phyloP scores from a whole-genome alignment of 2,329 filamentous ascomycete genomes.

The Sphaceloma murrayae region DNA sequence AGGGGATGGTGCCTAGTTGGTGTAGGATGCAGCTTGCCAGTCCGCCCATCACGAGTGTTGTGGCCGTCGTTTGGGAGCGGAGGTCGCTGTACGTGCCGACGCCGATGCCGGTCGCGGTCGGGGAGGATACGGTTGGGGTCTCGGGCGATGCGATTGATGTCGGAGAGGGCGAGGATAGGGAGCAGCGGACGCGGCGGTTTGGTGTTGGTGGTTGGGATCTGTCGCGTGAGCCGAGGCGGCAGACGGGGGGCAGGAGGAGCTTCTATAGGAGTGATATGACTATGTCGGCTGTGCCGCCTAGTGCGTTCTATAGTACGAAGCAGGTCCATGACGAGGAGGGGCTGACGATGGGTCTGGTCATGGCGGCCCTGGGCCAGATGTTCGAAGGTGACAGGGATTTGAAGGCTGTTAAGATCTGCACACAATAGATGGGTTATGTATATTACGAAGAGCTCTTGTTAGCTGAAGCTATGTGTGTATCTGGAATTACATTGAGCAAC shows the following conservation, averaged over 20 bases:
- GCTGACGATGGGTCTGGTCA: slow-evolving; percentile 12
- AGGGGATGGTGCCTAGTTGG: slow-evolving; percentile 30
- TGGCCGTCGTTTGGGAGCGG: slow-evolving; percentile 8
- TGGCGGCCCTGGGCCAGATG: slow-evolving; percentile 20
- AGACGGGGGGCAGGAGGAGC: not conserved
- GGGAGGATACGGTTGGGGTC: too few species aligned
- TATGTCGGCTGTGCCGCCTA: slow-evolving; percentile 21
- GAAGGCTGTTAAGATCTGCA: slow-evolving; percentile 13
- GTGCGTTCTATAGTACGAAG: slow-evolving; percentile 10
- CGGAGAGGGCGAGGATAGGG: not conserved
- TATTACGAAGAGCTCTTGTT: too few species aligned
- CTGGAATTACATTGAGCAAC: too few species aligned
- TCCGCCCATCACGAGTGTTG: slow-evolving; percentile 4
- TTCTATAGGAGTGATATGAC: slow-evolving; percentile 2
- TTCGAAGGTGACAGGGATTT: slow-evolving; percentile 21
- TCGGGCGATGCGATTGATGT: too few species aligned
- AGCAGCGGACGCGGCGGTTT: not conserved
- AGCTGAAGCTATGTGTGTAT: too few species aligned
- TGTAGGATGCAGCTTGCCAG: slow-evolving; percentile 12
- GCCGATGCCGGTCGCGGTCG: not conserved
- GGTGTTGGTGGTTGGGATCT: slow-evolving; percentile 2
- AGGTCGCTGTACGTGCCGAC: too few species aligned
- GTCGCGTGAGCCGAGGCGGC: not conserved
- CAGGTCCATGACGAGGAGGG: slow-evolving; percentile 3
- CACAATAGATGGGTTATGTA: not conserved